Evolutionary conservation across 345 rosid genomes (phyloP), one percentile per base, ranked within the genome.

Genomic region (Cochlearia excelsa): DNA sequence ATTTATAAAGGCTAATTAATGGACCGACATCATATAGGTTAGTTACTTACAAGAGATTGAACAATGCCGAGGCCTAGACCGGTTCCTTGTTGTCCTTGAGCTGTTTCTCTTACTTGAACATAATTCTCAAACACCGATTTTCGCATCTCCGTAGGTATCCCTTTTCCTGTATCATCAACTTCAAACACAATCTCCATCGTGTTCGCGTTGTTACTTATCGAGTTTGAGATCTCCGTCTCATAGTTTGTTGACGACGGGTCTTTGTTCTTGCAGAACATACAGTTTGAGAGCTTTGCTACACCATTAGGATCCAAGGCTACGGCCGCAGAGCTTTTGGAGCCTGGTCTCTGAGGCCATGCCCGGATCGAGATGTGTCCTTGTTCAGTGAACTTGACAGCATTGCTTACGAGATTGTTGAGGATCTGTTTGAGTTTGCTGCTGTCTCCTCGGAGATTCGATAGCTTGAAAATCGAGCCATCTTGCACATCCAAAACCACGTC

Each of bases 41-140:
- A 23, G 26, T 46, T 10, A n/a, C 70, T 27, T 70, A 87, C 97
- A 85, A 91, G 71, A 57, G 95, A 87, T 52, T 85, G 91, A 49
- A 90, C 97, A 52, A 90, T 90, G 4, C 94, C 94, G 9, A 85
- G 94, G 16, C 96, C 97, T 68, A 90, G 61, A 39, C 97, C 96
- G 5, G 94, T 90, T 53, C 91, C 97, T 67, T 75, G 80, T 47
- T 70, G 73, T 44, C 84, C 85, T 23, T 46, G 72, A 46, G 78
- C 78, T 40, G 87, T 77, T 67, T 85, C 97, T 61, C 81, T 82
- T 40, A 85, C 91, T 47, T 90, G 97, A 45, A 85, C 86, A 68
- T 78, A 87, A 63, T 82, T 85, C 46, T 90, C 94, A 62, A 87
- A 90, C 30, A 87, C 91, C 0, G 80, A 78, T 50, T 80, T 71